These are phyloP conservation scores for Blumeria hordei DNA, from an alignment of 2,329 filamentous ascomycete genomes.

Conservation along the genomic window DNA sequence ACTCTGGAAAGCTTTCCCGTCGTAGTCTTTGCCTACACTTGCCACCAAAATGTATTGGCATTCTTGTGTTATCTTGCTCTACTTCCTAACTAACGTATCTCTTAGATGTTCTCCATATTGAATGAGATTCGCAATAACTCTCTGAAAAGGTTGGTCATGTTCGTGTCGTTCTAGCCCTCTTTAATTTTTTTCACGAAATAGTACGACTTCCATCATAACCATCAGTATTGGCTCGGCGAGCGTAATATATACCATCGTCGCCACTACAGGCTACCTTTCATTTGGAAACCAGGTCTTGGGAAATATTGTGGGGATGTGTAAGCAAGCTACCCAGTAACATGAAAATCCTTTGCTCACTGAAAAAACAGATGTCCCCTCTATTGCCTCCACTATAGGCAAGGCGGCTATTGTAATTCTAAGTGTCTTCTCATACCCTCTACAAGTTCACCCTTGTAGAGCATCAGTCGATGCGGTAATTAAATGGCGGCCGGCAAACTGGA, in stretches of 20 bases:
- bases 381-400: constrained; percentile 75
- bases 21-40: constrained; percentile 97
- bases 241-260: constrained; percentile 68
- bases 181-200: constrained; percentile 13
- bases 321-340: constrained; percentile 14
- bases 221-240: constrained; percentile 78
- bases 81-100: constrained; percentile 11
- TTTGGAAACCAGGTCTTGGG: constrained; percentile 76
- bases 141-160: constrained; percentile 22
- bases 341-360: constrained; percentile 1
- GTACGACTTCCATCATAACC: constrained; percentile 54
- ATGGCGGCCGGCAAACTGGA: constrained; percentile 33
- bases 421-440: constrained; percentile 86
- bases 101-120: constrained; percentile 89
- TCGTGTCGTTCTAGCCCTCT: no score
- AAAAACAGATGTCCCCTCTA: constrained; percentile 36
- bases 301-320: constrained; percentile 88
- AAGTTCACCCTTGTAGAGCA: constrained; percentile 90
- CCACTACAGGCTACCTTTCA: constrained; percentile 84
- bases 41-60: constrained; percentile 72
- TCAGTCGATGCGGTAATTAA: constrained; percentile 82
- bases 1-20: constrained; percentile 75
- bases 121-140: constrained; percentile 83
- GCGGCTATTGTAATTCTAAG: constrained; percentile 90
- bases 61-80: no score